Conservation (phyloP, 306 rosid genomes). For the Malus fusca region DNA sequence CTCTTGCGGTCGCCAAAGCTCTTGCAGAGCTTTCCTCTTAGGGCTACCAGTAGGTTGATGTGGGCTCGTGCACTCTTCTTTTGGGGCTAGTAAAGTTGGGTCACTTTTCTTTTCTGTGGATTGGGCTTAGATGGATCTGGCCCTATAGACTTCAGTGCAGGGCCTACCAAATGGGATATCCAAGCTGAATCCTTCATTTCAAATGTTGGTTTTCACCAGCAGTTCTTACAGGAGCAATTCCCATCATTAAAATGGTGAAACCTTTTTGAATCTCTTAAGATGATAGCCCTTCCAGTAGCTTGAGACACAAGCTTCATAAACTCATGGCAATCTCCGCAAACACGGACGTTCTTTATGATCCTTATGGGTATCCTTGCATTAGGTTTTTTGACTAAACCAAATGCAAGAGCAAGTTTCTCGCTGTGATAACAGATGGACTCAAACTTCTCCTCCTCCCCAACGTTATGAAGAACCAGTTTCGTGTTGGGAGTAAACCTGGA, state of each 20-base stretch:
- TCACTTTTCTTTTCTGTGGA: background rate
- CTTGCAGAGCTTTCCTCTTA: background rate
- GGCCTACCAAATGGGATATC: background rate
- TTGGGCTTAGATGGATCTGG: background rate
- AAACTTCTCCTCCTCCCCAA: conserved; percentile 26
- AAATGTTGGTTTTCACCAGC: background rate
- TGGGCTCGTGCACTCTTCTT: background rate
- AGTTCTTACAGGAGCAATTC: conserved; percentile 14
- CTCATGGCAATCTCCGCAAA: conserved; percentile 16
- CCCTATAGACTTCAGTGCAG: background rate
- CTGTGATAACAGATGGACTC: conserved; percentile 41
- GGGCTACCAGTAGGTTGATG: background rate
- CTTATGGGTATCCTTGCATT: conserved; percentile 36
- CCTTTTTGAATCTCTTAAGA: conserved; percentile 23
- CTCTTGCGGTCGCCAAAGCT: background rate
- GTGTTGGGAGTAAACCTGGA: conserved; percentile 19
- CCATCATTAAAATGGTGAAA: conserved; percentile 20
- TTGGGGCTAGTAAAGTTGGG: background rate
- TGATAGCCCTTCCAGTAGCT: conserved; percentile 11
- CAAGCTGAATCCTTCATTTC: background rate
- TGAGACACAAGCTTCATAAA: conserved; percentile 21
- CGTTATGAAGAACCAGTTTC: conserved; percentile 23
- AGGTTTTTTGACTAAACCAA: conserved; percentile 28
- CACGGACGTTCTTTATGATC: conserved; percentile 25
- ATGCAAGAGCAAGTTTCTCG: conserved; percentile 41